Evolutionary conservation across 257 asterid genomes (phyloP).

Genomic region (Solanum habrochaites): DNA sequence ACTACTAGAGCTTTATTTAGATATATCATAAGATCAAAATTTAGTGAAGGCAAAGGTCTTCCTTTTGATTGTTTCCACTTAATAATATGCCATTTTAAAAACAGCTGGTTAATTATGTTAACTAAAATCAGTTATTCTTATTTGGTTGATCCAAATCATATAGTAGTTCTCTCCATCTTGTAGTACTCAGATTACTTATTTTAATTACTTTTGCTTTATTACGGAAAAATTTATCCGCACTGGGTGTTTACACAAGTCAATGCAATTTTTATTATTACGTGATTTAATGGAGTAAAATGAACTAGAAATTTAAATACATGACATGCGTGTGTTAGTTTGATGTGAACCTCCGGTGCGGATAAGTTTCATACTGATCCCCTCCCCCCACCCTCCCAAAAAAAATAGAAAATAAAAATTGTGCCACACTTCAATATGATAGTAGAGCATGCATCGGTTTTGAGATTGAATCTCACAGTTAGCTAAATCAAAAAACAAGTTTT

Average conservation of each 20-base stretch:
- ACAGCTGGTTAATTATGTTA: not conserved
- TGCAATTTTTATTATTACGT: too few species aligned
- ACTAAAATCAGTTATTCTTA: not conserved
- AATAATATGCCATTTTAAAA: not conserved
- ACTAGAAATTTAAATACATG: too few species aligned
- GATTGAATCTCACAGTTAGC: too few species aligned
- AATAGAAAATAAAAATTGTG: not conserved
- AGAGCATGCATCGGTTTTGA: too few species aligned
- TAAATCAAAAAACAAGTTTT: too few species aligned
- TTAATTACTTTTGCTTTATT: not conserved
- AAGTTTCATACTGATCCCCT: not conserved
- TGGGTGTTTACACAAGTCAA: too few species aligned
- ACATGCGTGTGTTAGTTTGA: too few species aligned
- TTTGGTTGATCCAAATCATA: not conserved
- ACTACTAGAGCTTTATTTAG: not conserved
- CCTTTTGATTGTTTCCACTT: not conserved
- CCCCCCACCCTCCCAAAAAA: not conserved
- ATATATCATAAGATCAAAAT: not conserved
- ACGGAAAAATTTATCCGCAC: not conserved
- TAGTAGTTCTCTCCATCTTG: not conserved
- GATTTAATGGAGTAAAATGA: too few species aligned
- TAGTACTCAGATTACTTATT: not conserved
- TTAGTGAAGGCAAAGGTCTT: slow-evolving; percentile 2
- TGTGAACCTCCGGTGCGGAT: too few species aligned
- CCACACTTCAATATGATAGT: too few species aligned